These are phyloP conservation scores for Sphenostylis stenocarpa DNA, from an alignment of 306 rosid species.

Conservation along the genomic window DNA sequence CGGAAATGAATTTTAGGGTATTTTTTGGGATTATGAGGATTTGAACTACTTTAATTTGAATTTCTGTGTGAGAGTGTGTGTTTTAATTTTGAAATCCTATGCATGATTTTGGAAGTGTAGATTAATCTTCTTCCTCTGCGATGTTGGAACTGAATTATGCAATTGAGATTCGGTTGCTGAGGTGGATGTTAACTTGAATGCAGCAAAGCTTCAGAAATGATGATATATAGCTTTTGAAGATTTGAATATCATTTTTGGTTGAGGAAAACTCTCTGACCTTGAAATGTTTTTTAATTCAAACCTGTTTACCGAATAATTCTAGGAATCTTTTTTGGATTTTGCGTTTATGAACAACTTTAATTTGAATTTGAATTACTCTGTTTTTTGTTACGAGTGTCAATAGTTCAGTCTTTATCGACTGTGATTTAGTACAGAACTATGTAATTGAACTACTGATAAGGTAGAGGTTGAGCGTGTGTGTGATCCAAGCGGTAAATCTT, in stretches of 20 bases:
- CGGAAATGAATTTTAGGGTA: not conserved
- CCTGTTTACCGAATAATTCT: not conserved
- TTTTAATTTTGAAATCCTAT: not conserved
- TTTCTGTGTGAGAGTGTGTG: not conserved
- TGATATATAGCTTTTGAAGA: not conserved
- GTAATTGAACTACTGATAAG: not conserved
- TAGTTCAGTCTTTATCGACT: not conserved
- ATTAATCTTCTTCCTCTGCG: not conserved
- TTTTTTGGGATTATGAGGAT: not conserved
- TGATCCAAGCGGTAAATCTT: not conserved
- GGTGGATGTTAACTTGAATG: not conserved
- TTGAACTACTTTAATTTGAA: slow-evolving; percentile 8
- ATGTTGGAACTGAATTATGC: not conserved
- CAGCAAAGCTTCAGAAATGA: not conserved
- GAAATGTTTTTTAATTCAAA: not conserved
- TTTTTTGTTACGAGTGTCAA: too few species aligned
- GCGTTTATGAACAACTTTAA: not conserved
- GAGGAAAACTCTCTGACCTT: not conserved
- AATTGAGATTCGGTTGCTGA: not conserved
- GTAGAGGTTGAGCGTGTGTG: not conserved
- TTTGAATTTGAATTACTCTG: slow-evolving; percentile 5
- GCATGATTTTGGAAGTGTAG: not conserved
- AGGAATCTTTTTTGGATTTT: not conserved
- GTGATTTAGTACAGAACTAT: not conserved
- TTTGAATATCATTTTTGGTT: not conserved